These are phyloP conservation scores for Epichloe uncinata DNA, from an alignment of 2,329 filamentous ascomycete species.

Conservation along the genomic window DNA sequence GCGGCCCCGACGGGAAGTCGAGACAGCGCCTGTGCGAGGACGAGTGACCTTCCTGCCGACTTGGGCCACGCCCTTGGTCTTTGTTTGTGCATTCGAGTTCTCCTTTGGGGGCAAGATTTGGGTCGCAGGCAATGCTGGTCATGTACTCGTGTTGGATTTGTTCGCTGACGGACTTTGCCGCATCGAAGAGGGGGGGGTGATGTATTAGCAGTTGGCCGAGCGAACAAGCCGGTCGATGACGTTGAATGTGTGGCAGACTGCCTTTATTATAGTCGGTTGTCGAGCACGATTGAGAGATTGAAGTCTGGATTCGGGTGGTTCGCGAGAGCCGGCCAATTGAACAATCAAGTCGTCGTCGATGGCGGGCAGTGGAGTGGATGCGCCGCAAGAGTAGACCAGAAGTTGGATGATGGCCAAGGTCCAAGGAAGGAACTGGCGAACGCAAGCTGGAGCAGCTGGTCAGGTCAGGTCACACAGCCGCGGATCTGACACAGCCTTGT, in stretches of 20 bases:
- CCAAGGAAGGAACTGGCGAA: no score
- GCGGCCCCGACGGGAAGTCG: slow-evolving; percentile 17
- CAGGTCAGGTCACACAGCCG: neutral
- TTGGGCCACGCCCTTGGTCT: slow-evolving; percentile 24
- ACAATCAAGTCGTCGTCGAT: neutral
- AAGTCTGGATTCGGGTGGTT: neutral
- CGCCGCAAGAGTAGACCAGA: neutral
- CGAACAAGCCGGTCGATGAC: neutral
- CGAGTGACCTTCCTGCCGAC: slow-evolving; percentile 22
- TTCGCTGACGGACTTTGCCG: neutral
- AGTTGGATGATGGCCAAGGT: neutral
- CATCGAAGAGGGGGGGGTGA: neutral
- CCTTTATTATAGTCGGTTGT: no score
- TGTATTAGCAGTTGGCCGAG: neutral
- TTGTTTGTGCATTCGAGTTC: slow-evolving; percentile 24
- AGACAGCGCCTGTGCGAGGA: slow-evolving; percentile 21
- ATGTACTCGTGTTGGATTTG: neutral
- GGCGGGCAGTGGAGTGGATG: neutral
- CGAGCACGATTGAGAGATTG: no score
- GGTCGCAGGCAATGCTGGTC: neutral
- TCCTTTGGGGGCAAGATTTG: slow-evolving; percentile 3
- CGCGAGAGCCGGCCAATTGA: neutral
- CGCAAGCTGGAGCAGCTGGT: neutral
- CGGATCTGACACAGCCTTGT: neutral
- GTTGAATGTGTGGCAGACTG: neutral